Evolutionary conservation across 2,329 filamentous ascomycete species (phyloP).

Genomic region (Aspergillus neotritici): DNA sequence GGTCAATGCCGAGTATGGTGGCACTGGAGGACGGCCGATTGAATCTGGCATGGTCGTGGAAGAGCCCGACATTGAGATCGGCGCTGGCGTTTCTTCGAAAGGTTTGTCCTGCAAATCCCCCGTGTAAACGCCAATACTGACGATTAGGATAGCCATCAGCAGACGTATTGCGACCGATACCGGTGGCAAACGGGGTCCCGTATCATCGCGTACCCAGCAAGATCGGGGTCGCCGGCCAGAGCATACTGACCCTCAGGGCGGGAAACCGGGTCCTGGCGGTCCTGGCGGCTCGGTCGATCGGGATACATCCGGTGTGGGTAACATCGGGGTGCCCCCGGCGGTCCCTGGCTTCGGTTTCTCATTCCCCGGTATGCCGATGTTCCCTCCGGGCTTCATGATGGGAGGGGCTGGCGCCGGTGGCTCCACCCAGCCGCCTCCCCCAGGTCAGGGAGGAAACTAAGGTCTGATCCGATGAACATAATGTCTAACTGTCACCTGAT

Average conservation of each 20-base stretch:
- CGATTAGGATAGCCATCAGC: conserved; percentile 41
- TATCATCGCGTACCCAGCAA: conserved; percentile 38
- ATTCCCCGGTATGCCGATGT: conserved; percentile 45
- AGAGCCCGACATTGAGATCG: conserved; percentile 97
- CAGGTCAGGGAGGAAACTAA: conserved; percentile 29
- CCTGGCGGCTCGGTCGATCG: conserved; percentile 28
- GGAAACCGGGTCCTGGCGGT: conserved; percentile 15
- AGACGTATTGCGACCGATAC: conserved; percentile 48
- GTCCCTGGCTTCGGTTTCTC: conserved; percentile 54
- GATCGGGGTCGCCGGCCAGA: conserved; percentile 31
- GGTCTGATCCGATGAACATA: not conserved
- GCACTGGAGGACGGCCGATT: conserved; percentile 77
- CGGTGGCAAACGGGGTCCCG: conserved; percentile 45
- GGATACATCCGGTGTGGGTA: conserved; percentile 34
- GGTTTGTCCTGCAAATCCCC: conserved; percentile 38
- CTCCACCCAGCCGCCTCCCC: conserved; percentile 33
- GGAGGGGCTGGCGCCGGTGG: conserved; percentile 29
- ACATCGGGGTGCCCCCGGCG: conserved; percentile 48
- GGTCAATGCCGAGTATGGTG: conserved; percentile 85
- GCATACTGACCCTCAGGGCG: conserved; percentile 28
- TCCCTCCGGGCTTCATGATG: conserved; percentile 46
- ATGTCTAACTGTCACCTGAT: no score
- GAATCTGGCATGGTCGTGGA: conserved; percentile 83
- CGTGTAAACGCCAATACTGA: not conserved
- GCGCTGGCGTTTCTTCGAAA: conserved; percentile 93